phyloP scores from a whole-genome alignment of 495 filamentous ascomycete species.

The Penicillium daleae region DNA sequence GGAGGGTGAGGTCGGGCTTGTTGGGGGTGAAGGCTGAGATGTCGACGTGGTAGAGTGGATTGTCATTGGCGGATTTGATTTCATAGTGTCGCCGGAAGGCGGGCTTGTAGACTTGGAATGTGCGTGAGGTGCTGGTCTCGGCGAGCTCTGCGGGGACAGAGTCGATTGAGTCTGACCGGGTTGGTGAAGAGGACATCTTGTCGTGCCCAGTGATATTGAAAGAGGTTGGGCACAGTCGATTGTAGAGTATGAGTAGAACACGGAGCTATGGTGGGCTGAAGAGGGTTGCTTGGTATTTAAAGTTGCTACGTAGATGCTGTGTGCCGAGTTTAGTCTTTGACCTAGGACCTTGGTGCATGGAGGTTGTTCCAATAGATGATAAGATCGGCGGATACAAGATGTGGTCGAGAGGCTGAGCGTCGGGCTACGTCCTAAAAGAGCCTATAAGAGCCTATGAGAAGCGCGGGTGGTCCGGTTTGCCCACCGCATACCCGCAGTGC shows the following conservation, averaged over 20 bases:
- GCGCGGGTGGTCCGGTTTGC: not conserved
- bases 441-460: not conserved
- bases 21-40: constrained; percentile 21
- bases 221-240: not conserved
- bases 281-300: not conserved
- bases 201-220: not conserved
- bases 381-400: constrained; percentile 12
- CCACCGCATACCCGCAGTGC: not conserved
- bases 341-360: not conserved
- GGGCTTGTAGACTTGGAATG: constrained; percentile 17
- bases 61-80: constrained; percentile 20
- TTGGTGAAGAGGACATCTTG: constrained; percentile 18
- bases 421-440: too few relatives aligned
- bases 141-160: constrained; percentile 10
- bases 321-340: not conserved
- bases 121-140: constrained; percentile 8
- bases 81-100: constrained; percentile 25
- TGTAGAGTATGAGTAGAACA: not conserved
- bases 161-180: constrained; percentile 12
- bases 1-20: constrained; percentile 28
- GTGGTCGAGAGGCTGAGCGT: constrained; percentile 6
- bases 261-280: not conserved
- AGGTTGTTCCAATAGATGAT: not conserved
- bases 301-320: not conserved
- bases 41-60: constrained; percentile 17